These are phyloP conservation scores for Leishmania mexicana DNA, from an alignment of 208 protist species.

Conservation along the genomic window DNA sequence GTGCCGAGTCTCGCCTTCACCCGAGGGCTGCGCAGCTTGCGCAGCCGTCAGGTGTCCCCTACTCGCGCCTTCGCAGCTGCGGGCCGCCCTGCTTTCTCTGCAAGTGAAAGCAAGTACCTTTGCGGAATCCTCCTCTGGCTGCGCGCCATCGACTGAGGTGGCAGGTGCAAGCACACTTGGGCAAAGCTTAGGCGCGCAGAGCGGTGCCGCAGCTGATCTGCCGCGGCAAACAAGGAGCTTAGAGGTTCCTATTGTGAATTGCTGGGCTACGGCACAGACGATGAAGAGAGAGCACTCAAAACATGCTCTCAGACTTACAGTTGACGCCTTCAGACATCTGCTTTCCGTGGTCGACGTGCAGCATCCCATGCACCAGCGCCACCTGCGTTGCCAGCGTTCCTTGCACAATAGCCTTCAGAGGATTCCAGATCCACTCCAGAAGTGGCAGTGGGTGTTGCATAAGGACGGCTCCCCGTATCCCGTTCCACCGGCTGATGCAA, in stretches of 20 bases:
- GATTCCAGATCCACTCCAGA: background rate
- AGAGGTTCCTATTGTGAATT: background rate
- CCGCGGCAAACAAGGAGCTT: background rate
- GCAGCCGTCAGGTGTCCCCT: background rate
- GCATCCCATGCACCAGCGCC: background rate
- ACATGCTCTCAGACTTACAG: background rate
- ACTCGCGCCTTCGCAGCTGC: background rate
- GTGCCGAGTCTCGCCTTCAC: background rate
- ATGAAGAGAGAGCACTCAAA: too few relatives aligned
- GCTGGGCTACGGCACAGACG: background rate
- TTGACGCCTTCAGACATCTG: background rate
- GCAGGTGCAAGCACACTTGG: background rate
- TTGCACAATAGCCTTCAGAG: background rate
- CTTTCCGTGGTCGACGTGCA: background rate
- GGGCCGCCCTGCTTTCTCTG: background rate
- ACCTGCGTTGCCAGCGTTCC: background rate
- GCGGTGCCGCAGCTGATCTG: background rate
- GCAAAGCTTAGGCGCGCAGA: background rate
- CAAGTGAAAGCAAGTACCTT: background rate
- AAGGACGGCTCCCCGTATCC: background rate
- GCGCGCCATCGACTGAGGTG: background rate
- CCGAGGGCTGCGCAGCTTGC: background rate
- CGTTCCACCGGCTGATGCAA: background rate
- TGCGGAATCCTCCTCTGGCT: background rate
- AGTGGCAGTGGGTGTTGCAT: conserved; percentile 5